Conservation (phyloP, 495 filamentous ascomycete genomes). For the Talaromyces ruber region DNA sequence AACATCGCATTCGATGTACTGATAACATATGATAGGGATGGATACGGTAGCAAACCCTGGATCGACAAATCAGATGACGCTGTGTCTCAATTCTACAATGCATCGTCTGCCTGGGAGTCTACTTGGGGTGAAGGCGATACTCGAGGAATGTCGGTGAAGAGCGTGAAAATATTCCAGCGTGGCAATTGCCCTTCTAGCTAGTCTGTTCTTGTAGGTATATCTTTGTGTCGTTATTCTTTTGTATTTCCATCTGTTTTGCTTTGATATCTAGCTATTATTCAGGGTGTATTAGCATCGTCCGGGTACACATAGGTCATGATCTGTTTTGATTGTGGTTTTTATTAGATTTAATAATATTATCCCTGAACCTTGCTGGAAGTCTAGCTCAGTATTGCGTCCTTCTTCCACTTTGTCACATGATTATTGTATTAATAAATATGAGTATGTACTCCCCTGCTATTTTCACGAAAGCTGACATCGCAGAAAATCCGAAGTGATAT, state of each 20-base stretch:
- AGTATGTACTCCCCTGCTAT: not conserved
- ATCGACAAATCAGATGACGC: constrained; percentile 55
- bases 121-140: constrained; percentile 52
- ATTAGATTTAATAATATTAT: not conserved
- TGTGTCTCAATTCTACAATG: constrained; percentile 65
- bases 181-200: not conserved
- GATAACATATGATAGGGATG: constrained; percentile 29
- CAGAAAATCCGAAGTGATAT: not conserved
- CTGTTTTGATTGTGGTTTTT: not conserved
- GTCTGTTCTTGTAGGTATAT: not conserved
- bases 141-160: constrained; percentile 59
- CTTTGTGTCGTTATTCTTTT: not conserved
- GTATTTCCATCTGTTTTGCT: not conserved
- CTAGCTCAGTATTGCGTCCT: not conserved
- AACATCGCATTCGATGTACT: not conserved
- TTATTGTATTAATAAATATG: not conserved
- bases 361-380: not conserved
- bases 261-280: not conserved
- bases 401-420: not conserved
- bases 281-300: not conserved
- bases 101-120: constrained; percentile 55
- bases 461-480: not conserved
- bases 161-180: constrained; percentile 68
- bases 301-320: not conserved
- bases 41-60: constrained; percentile 65